These are phyloP conservation scores for Kodamaea lidongshanica DNA, from an alignment of 805 yeast species.

Conservation along the genomic window DNA sequence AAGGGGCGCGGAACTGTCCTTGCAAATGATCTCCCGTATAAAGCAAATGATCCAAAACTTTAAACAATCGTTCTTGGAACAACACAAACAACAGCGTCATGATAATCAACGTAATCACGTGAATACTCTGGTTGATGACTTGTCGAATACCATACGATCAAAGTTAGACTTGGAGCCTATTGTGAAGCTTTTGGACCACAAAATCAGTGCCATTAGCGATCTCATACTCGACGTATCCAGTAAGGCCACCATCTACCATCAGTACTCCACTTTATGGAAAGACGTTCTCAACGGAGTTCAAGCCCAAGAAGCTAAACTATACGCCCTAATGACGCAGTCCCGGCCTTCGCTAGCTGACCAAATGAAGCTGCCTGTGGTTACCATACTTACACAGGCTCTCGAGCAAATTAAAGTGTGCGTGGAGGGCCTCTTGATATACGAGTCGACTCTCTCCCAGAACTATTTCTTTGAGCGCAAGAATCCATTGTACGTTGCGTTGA, in stretches of 20 bases:
- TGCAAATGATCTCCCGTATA: slow-evolving; percentile 14
- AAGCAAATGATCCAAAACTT: slow-evolving; percentile 2
- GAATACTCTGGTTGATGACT: slow-evolving; percentile 22
- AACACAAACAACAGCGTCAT: background rate
- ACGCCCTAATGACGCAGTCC: slow-evolving; percentile 11
- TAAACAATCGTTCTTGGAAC: slow-evolving; percentile 2
- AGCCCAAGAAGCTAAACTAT: slow-evolving; percentile 22
- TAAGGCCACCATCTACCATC: slow-evolving; percentile 24
- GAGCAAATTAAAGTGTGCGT: slow-evolving; percentile 5
- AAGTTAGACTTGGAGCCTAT: slow-evolving; percentile 33
- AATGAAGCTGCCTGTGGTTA: slow-evolving; percentile 5
- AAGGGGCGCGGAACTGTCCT: slow-evolving; percentile 27
- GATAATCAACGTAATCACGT: slow-evolving; percentile 8
- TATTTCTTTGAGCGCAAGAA: slow-evolving; percentile 5
- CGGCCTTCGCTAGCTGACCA: slow-evolving; percentile 5
- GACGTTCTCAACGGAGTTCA: slow-evolving; percentile 18
- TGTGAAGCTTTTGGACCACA: slow-evolving; percentile 22
- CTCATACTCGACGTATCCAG: slow-evolving; percentile 19
- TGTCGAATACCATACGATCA: slow-evolving; percentile 26
- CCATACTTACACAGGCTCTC: slow-evolving; percentile 7
- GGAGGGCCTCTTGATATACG: slow-evolving; percentile 3
- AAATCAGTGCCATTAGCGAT: slow-evolving; percentile 23
- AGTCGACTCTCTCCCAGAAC: slow-evolving; percentile 4
- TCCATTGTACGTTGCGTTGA: slow-evolving; percentile 11
- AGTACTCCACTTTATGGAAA: slow-evolving; percentile 23